Evolutionary conservation across 805 yeast species (phyloP).

Genomic region (Lipomyces sp.): DNA sequence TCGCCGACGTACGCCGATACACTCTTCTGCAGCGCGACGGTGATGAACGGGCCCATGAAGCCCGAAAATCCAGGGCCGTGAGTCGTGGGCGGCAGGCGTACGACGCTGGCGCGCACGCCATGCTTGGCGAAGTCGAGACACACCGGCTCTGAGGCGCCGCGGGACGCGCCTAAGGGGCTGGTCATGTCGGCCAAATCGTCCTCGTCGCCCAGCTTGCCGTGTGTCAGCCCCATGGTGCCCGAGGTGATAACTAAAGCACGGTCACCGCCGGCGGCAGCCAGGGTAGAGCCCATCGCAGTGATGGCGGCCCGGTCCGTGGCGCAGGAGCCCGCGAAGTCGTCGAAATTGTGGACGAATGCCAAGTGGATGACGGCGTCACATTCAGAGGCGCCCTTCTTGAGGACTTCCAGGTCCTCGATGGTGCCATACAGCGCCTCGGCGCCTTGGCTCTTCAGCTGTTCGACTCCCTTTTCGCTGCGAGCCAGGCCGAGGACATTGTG

Average conservation of each 20-base stretch:
- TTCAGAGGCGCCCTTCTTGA: constrained; percentile 3
- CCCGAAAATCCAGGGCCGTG: not conserved
- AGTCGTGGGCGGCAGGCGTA: constrained; percentile 1
- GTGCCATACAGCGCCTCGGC: not conserved
- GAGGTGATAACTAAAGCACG: not conserved
- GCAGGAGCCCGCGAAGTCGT: constrained; percentile 2
- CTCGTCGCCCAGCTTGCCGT: not conserved
- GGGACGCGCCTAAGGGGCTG: not conserved
- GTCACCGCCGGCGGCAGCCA: constrained; percentile 3
- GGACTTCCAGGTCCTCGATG: not conserved
- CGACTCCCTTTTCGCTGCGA: constrained; percentile 1
- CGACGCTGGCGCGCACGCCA: not conserved
- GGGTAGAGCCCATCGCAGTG: constrained; percentile 1
- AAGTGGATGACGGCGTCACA: constrained; percentile 4
- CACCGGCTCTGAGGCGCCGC: constrained; percentile 1
- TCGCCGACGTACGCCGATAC: constrained; percentile 3
- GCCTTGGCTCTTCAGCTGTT: constrained; percentile 3
- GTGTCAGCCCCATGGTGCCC: not conserved
- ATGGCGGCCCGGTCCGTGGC: constrained; percentile 3
- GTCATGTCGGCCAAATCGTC: not conserved
- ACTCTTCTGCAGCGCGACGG: not conserved
- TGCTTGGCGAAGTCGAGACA: constrained; percentile 3
- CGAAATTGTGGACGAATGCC: constrained; percentile 1
- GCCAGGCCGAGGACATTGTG: constrained; percentile 49
- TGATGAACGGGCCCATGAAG: not conserved